A percentile compares a stretch with the other conserved stretches of the same genome.
Conservation (phyloP, 2,329 filamentous ascomycete genomes). For the Cephalotrichum gorgonifer region DNA sequence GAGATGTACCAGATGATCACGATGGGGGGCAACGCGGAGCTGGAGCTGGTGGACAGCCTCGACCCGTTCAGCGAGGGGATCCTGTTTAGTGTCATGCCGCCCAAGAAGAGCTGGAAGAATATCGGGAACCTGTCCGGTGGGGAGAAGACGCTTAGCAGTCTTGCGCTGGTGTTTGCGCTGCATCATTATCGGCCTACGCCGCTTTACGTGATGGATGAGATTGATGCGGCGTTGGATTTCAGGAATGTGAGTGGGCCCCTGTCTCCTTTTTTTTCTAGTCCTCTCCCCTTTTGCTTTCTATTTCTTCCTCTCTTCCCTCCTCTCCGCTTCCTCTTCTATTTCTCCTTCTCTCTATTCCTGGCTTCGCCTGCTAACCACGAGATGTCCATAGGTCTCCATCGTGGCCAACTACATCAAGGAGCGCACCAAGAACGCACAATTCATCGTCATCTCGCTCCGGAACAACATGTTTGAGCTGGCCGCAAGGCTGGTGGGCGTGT, state of each 20-base stretch:
- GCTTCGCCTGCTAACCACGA: neutral
- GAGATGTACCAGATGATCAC: slow-evolving; percentile 99
- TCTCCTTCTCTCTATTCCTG: neutral
- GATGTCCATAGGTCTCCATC: slow-evolving; percentile 64
- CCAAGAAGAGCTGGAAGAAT: slow-evolving; percentile 99
- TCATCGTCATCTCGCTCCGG: slow-evolving; percentile 92
- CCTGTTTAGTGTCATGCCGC: slow-evolving; percentile 95
- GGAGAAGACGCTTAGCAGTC: slow-evolving; percentile 88
- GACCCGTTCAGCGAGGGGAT: slow-evolving; percentile 98
- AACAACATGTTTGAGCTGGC: slow-evolving; percentile 99
- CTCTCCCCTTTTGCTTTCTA: slow-evolving; percentile 1
- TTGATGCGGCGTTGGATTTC: slow-evolving; percentile 96
- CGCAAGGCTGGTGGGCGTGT: slow-evolving; percentile 88
- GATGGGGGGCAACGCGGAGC: slow-evolving; percentile 96
- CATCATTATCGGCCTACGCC: slow-evolving; percentile 98
- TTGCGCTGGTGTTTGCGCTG: slow-evolving; percentile 94
- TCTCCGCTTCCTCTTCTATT: neutral
- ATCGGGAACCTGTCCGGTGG: slow-evolving; percentile 93
- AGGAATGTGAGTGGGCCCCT: slow-evolving; percentile 65
- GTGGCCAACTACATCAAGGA: slow-evolving; percentile 99
- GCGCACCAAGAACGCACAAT: slow-evolving; percentile 96
- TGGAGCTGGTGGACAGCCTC: slow-evolving; percentile 90
- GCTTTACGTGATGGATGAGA: slow-evolving; percentile 99
- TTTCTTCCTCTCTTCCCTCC: neutral
- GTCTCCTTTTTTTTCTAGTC: slow-evolving; percentile 1